phyloP scores from a whole-genome alignment of 208 protist species.

The Crithidia acanthocephali region DNA sequence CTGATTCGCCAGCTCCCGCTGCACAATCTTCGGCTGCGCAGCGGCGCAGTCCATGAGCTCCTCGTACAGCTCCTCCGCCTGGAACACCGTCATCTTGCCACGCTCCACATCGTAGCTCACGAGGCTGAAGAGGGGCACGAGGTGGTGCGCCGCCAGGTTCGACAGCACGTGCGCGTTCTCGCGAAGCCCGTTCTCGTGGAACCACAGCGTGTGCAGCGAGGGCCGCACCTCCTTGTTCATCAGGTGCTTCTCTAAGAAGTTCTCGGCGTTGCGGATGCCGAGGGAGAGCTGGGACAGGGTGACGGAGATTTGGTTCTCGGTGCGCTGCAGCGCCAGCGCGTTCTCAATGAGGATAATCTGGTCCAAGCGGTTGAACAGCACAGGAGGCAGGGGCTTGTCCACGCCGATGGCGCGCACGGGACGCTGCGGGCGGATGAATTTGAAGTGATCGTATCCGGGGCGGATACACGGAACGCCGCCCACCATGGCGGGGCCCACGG shows the following conservation, averaged over 20 bases:
- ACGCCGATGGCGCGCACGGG: constrained; percentile 79
- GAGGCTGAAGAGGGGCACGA: constrained; percentile 90
- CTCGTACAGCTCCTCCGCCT: constrained; percentile 86
- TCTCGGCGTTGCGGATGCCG: constrained; percentile 86
- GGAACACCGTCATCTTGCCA: constrained; percentile 74
- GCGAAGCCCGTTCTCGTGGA: constrained; percentile 82
- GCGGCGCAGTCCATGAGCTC: constrained; percentile 91
- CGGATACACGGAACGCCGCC: constrained; percentile 60
- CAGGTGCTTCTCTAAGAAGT: constrained; percentile 86
- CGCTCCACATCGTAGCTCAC: constrained; percentile 89
- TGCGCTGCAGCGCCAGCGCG: constrained; percentile 79
- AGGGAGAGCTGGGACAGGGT: constrained; percentile 85
- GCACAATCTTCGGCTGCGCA: constrained; percentile 86
- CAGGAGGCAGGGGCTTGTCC: constrained; percentile 66
- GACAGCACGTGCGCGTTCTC: constrained; percentile 82
- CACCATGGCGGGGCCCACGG: constrained; percentile 58
- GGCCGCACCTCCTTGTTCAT: constrained; percentile 76
- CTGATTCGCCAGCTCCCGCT: constrained; percentile 89
- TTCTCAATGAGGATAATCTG: constrained; percentile 88
- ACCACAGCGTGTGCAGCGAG: constrained; percentile 88
- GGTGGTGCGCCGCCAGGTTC: constrained; percentile 78
- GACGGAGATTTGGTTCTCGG: constrained; percentile 84
- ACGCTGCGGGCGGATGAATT: constrained; percentile 55
- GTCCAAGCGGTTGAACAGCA: constrained; percentile 86
- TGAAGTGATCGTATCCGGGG: constrained; percentile 77